Evolutionary conservation across 768 basidiomycete genomes (phyloP).

Genomic region (Pluteus cervinus): DNA sequence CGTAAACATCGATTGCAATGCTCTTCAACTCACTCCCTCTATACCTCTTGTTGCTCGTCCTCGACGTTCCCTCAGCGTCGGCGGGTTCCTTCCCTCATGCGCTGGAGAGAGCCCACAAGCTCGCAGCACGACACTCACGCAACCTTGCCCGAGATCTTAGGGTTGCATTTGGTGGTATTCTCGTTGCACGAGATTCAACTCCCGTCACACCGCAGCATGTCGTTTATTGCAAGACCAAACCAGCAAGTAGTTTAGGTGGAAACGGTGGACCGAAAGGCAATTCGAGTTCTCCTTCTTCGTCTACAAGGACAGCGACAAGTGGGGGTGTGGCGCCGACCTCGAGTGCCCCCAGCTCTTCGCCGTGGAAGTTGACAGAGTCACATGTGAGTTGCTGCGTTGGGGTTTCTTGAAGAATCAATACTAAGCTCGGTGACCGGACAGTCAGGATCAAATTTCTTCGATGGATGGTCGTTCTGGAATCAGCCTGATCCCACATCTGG

Average conservation of each 20-base stretch:
- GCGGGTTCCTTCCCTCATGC: conserved; percentile 34
- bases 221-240: conserved; percentile 38
- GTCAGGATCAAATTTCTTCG: conserved; percentile 72
- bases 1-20: conserved; percentile 17
- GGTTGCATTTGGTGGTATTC: conserved; percentile 50
- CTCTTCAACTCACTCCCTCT: conserved; percentile 26
- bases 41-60: conserved; percentile 28
- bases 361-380: conserved; percentile 53
- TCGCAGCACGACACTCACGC: conserved; percentile 53
- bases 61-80: conserved; percentile 18
- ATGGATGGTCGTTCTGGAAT: conserved; percentile 74
- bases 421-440: conserved; percentile 15
- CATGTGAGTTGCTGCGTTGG: conserved; percentile 38
- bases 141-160: conserved; percentile 66
- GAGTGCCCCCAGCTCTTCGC: conserved; percentile 30
- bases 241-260: conserved; percentile 12
- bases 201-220: conserved; percentile 18
- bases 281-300: conserved; percentile 11
- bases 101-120: conserved; percentile 42
- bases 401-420: conserved; percentile 5
- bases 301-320: conserved; percentile 15
- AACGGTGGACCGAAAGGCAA: conserved; percentile 14
- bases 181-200: conserved; percentile 31
- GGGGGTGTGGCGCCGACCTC: conserved; percentile 15
- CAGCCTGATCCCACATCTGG: conserved; percentile 73